Evolutionary conservation across 202 grass and related monocot species (phyloP).

Genomic region (Eragrostis tef): DNA sequence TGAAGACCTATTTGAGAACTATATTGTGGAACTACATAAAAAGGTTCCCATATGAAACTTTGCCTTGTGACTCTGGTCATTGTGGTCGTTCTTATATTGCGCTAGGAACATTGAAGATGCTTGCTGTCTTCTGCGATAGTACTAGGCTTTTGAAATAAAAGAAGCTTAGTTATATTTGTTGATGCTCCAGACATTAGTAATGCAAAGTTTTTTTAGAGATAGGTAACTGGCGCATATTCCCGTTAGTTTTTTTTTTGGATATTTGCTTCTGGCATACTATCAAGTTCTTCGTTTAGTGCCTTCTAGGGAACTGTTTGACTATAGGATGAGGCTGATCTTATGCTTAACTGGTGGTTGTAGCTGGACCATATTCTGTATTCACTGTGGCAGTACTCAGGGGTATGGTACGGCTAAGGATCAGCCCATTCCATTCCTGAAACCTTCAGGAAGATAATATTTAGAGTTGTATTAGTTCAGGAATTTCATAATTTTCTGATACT

Average conservation of each 20-base stretch:
- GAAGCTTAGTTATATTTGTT: constrained; percentile 24
- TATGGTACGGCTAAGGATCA: neutral
- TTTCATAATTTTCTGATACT: neutral
- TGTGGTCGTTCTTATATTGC: constrained; percentile 28
- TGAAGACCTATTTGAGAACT: constrained; percentile 95
- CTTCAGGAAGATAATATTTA: constrained; percentile 8
- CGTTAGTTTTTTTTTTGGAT: neutral
- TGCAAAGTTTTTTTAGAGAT: neutral
- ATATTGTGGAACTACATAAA: constrained; percentile 92
- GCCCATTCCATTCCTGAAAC: neutral
- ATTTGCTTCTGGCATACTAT: constrained; percentile 2
- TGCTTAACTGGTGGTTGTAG: neutral
- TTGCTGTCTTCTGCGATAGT: neutral
- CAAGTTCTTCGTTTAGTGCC: neutral
- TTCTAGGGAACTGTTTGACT: neutral
- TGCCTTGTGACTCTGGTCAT: constrained; percentile 17
- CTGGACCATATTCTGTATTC: neutral
- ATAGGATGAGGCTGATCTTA: neutral
- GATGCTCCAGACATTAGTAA: constrained; percentile 11
- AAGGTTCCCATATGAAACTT: constrained; percentile 61
- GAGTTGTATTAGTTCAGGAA: constrained; percentile 9
- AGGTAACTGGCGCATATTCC: neutral
- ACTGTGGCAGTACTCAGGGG: neutral
- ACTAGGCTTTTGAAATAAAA: neutral
- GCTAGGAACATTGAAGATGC: neutral